Evolutionary conservation across 2,329 filamentous ascomycete species (phyloP).

Genomic region (Chalara sp.): DNA sequence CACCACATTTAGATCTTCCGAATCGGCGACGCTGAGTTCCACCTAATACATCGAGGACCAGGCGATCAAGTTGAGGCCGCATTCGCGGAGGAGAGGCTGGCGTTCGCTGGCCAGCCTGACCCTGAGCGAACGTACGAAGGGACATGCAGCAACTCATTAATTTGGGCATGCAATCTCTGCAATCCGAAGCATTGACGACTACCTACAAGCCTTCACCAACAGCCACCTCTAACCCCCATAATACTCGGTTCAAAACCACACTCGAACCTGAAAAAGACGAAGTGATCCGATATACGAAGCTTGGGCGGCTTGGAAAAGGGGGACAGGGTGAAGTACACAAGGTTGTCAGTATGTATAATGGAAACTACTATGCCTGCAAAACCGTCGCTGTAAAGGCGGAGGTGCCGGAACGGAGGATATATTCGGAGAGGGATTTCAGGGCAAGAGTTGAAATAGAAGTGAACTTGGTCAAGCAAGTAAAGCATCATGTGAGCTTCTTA

Average conservation of each 20-base stretch:
- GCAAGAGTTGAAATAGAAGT: constrained; percentile 1
- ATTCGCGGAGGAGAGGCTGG: constrained; percentile 1
- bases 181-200: not conserved
- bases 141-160: not conserved
- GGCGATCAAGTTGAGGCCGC: not conserved
- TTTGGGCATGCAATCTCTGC: not conserved
- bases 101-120: not conserved
- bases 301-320: too few relatives aligned
- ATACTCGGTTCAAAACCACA: too few relatives aligned
- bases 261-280: too few relatives aligned
- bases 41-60: not conserved
- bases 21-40: not conserved
- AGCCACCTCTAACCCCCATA: too few relatives aligned
- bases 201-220: not conserved
- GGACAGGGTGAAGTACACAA: too few relatives aligned
- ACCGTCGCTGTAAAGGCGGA: not conserved
- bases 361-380: not conserved
- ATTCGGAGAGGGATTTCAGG: not conserved
- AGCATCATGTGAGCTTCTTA: not conserved
- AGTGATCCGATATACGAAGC: too few relatives aligned
- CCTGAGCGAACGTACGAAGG: constrained; percentile 1
- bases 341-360: constrained; percentile 1
- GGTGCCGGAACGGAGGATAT: not conserved
- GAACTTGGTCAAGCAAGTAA: not conserved
- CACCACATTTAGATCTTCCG: not conserved